These are phyloP conservation scores for Coemansia sp. DNA, from an alignment of 192 early-diverging fungal genomes.

Conservation along the genomic window DNA sequence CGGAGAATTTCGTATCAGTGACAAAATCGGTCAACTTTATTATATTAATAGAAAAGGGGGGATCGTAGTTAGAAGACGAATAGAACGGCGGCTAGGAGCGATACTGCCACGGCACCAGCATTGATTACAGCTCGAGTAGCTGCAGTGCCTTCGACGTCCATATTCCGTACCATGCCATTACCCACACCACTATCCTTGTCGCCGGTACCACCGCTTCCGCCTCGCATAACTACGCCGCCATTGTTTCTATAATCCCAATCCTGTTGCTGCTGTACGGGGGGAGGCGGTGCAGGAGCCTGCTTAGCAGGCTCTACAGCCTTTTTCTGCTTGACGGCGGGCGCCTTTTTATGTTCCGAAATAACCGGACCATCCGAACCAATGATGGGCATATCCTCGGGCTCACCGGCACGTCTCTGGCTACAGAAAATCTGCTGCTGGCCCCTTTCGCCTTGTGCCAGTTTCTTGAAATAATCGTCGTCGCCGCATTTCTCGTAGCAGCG, in stretches of 20 bases:
- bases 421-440: slow-evolving; percentile 49
- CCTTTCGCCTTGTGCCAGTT: slow-evolving; percentile 34
- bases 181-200: slow-evolving; percentile 6
- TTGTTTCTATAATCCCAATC: neutral
- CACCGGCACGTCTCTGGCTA: slow-evolving; percentile 38
- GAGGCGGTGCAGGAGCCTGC: neutral
- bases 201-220: neutral
- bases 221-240: neutral
- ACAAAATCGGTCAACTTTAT: neutral
- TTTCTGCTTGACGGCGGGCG: neutral
- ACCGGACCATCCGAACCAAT: slow-evolving; percentile 29
- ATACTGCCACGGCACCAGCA: slow-evolving; percentile 8
- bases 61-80: neutral
- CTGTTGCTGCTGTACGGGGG: neutral
- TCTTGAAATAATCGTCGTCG: slow-evolving; percentile 35
- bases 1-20: slow-evolving; percentile 2
- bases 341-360: slow-evolving; percentile 8
- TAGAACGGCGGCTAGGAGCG: slow-evolving; percentile 3
- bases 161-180: slow-evolving; percentile 11
- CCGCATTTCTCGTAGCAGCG: slow-evolving; percentile 51
- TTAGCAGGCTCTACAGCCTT: neutral
- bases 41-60: neutral
- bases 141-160: slow-evolving; percentile 25
- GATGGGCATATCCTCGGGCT: slow-evolving; percentile 50
- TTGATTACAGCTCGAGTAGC: neutral